Percentiles rank a stretch among this genome's conserved stretches.
Conservation (phyloP, 2,329 filamentous ascomycete species). For the Camillea tinctor region DNA sequence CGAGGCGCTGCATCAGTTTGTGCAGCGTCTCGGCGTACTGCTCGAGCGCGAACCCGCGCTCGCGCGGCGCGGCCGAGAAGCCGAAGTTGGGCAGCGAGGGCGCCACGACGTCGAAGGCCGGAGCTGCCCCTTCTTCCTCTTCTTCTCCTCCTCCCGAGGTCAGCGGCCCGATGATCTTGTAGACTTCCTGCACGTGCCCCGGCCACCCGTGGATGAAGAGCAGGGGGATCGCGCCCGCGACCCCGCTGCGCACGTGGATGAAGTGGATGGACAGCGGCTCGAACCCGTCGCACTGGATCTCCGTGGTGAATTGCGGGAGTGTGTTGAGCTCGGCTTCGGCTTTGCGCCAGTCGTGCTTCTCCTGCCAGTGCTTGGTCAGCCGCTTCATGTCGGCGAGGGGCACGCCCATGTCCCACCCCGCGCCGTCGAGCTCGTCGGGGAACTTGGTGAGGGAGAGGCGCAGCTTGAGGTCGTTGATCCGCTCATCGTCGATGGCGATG, state of each 20-base stretch:
- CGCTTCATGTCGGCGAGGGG: constrained; percentile 37
- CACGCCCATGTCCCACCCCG: constrained; percentile 39
- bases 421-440: constrained; percentile 39
- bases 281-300: constrained; percentile 38
- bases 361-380: constrained; percentile 35
- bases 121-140: constrained; percentile 23
- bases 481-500: constrained; percentile 33
- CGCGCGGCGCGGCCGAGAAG: constrained; percentile 42
- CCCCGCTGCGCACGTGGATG: constrained; percentile 34
- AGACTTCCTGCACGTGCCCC: constrained; percentile 66
- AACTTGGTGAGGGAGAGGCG: constrained; percentile 36
- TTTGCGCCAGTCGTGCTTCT: constrained; percentile 36
- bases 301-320: constrained; percentile 35
- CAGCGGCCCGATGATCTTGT: constrained; percentile 57
- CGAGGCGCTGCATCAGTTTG: constrained; percentile 66
- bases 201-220: constrained; percentile 49
- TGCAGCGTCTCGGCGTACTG: constrained; percentile 66
- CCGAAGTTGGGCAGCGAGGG: constrained; percentile 57
- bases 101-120: constrained; percentile 55
- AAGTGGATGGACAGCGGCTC: constrained; percentile 39
- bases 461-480: constrained; percentile 33
- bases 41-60: constrained; percentile 54
- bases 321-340: constrained; percentile 36
- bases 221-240: constrained; percentile 30
- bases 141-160: constrained; percentile 32